Conservation (phyloP, 495 filamentous ascomycete genomes). For the Aspergillus nidulans region DNA sequence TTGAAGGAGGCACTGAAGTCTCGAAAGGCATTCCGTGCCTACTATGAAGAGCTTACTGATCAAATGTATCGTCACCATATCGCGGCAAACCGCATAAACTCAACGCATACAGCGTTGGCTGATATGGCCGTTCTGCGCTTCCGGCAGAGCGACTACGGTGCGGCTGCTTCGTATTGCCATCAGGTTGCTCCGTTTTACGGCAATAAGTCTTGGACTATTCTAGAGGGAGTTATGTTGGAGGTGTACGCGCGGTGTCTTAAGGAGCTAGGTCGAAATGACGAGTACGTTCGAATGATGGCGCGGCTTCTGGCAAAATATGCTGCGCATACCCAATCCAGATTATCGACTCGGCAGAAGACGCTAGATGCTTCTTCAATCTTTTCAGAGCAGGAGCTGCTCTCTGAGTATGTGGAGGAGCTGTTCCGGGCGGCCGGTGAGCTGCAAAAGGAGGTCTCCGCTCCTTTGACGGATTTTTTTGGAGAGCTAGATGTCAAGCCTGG, state of each 20-base stretch:
- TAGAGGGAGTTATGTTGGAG: conserved; percentile 78
- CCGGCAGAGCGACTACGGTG: conserved; percentile 60
- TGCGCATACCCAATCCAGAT: conserved; percentile 28
- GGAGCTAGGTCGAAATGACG: conserved; percentile 67
- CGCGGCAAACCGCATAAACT: conserved; percentile 69
- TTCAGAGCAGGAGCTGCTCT: conserved; percentile 51
- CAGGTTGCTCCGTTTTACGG: conserved; percentile 80
- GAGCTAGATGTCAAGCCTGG: conserved; percentile 64
- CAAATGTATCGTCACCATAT: conserved; percentile 69
- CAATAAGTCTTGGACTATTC: conserved; percentile 68
- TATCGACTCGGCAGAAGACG: conserved; percentile 34
- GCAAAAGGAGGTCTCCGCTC: conserved; percentile 59
- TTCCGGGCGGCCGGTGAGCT: conserved; percentile 58
- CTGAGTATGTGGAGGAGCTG: conserved; percentile 63
- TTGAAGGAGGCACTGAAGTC: conserved; percentile 31
- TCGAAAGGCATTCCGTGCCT: conserved; percentile 43
- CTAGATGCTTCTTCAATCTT: conserved; percentile 29
- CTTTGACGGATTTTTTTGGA: conserved; percentile 69
- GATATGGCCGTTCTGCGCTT: conserved; percentile 85
- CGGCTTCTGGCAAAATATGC: conserved; percentile 73
- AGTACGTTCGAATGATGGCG: conserved; percentile 71
- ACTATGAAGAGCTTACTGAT: conserved; percentile 69
- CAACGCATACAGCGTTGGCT: conserved; percentile 69
- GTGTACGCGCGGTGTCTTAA: conserved; percentile 84
- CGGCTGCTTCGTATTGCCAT: conserved; percentile 75